Base-by-base conservation (phyloP, 2,329 filamentous ascomycete species). In the Cladosporium colombiae region DNA sequence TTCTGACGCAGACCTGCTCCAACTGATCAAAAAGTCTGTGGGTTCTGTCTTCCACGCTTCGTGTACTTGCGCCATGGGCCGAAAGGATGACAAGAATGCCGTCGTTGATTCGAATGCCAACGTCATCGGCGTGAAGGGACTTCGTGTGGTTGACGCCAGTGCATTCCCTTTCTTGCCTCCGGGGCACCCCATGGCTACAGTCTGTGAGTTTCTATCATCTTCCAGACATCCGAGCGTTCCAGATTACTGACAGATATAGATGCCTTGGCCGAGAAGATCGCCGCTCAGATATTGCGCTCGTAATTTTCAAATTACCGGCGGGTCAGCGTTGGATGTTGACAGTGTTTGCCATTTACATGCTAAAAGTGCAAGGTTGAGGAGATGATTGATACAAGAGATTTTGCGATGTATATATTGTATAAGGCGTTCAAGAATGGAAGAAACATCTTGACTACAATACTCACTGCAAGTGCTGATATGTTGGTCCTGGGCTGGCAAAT, bases 21-120 rank as follows among this genome's bases (percentile, higher is more conserved):
- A 29, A 65, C 67, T 37, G 62, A 68, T 33, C 16, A 23, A 61
- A 16, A 57, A 29, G 16, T 25, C 44, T 23, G 18, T 31, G 16
- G 27, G 35, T 33, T 67, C 66, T 13, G 37, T 67, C 40, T 62
- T 27, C 16, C 68, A 70, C 63, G 67, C 67, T 14, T 35, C 65
- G 1, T 35, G 44, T 4, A 70, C 68, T 7, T 66, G 64, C 52
- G 65, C 23, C 27, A 29, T 29, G 27, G 27, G 27, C 6, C 27
- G 27, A 6, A 29, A 29, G 6, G 27, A 29, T 6, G 27, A 29
- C 27, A 29, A 29, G 27, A 29, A 29, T 6, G 27, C 27, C 27
- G 27, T 29, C 27, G 27, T 29, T 6, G 27, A 29, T 29, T 29
- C 27, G 27, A 6, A 29, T 29, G 27, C 27, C 27, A 29, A 29